These are phyloP conservation scores for Inonotus hispidus DNA, from an alignment of 1,284 basidiomycete genomes.

Conservation along the genomic window DNA sequence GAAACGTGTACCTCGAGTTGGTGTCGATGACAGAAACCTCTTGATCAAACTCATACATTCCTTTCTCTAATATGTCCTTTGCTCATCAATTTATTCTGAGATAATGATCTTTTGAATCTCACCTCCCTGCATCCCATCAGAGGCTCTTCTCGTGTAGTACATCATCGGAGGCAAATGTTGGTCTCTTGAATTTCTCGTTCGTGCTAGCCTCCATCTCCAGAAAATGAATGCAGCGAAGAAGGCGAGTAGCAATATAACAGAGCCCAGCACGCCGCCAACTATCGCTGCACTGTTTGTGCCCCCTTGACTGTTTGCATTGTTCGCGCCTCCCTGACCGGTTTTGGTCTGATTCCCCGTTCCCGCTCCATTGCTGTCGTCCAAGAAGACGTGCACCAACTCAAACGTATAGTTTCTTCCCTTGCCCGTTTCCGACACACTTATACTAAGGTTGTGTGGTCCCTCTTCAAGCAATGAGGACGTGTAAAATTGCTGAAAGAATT, in stretches of 20 bases:
- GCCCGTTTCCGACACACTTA: background rate
- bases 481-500: background rate
- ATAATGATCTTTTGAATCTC: background rate
- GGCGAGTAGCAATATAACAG: background rate
- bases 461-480: background rate
- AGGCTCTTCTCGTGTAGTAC: background rate
- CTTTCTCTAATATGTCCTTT: background rate
- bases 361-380: background rate
- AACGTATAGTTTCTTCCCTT: constrained; percentile 3
- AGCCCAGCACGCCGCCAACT: constrained; percentile 1
- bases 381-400: background rate
- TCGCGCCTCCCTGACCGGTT: background rate
- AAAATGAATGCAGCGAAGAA: background rate
- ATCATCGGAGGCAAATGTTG: constrained; percentile 3
- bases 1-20: constrained; percentile 7
- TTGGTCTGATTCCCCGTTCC: background rate
- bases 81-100: background rate
- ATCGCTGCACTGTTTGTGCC: background rate
- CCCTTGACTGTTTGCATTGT: background rate
- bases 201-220: background rate
- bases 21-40: background rate
- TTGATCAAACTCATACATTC: background rate
- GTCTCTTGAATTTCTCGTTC: background rate
- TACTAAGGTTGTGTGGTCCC: background rate
- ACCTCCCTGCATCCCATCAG: background rate